Base-by-base conservation (phyloP, 768 basidiomycete species). In the Boletus eberwhitei region DNA sequence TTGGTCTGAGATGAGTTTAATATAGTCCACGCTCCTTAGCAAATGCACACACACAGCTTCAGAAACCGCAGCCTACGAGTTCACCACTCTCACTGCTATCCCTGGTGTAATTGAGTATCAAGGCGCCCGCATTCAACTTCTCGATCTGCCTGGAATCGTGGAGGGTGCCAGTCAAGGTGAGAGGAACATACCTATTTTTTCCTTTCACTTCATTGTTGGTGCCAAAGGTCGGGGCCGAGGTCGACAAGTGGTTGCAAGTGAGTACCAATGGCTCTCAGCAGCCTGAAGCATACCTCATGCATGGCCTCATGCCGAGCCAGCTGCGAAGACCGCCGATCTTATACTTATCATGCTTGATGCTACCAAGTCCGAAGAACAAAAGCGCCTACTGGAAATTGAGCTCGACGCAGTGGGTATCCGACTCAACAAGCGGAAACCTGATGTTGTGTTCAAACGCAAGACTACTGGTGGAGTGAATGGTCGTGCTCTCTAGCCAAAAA, bases 61-160 rank as follows among this genome's bases (percentile, higher is more conserved):
- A 5, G 88, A 88, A 64, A 75, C 89, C 0, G 97, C 95, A 14
- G 90, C 93, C 12, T 98, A 97, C 66, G 95, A 98, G 69, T 98
- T 97, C 72, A 97, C 94, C 3, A 96, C 92, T 4, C 80, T 96
- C 32, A 91, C 90, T 11, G 96, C 97, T 11, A 98, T 99, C 57
- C 96, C 97, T 35, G 97, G 97, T 46, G 97, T 98, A 4, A 84
- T 98, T 17, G 95, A 98, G 65, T 90, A 98, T 69, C 86, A 96
- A 70, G 97, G 97, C 29, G 87, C 88, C 3, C 81, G 92, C 40
- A 94, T 98, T 53, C 97, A 99, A 68, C 80, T 98, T 41, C 81
- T 98, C 16, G 95, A 98, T 82, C 75, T 98, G 32, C 95, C 95
- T 2, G 95, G 95, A 71, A 98, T 98, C 61, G 93, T 98, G 8